Evolutionary conservation across 352 stramenopile species (phyloP), one percentile per base, ranked within the genome.

Genomic region (Pythium aphanidermatum): DNA sequence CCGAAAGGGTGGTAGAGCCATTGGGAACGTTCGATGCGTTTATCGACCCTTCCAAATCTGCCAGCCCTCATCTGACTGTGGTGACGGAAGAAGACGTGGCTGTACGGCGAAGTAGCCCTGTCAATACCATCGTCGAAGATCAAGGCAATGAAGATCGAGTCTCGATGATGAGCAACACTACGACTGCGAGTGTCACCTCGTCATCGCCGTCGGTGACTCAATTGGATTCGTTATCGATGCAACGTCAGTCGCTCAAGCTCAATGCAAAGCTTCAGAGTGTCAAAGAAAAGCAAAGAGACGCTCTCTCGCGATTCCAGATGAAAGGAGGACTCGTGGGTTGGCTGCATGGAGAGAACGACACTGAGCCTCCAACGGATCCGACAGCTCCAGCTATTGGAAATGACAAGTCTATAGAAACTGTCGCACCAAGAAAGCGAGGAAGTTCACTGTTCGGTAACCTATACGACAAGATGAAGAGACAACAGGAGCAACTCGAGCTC

Each of bases 251-350:
- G 9, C 25, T 20, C 5, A 38, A 46, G 14, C 30, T 59, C 12
- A 52, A 48, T 24, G 37, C 36, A 6, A 51, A 28, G 11, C 26
- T 55, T 3, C 44, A 55, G 10, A 46, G 21, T 30, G 39, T 78
- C 16, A 83, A 78, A 55, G 57, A 67, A 23, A 80, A 75, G 27
- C 70, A 73, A 41, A 46, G 54, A 4, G 60, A 68, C 4, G 61
- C 47, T 2, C 54, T 83, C n/a, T 64, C 55, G 2, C 55, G 54
- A 5, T 86, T 86, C 26, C 68, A 83, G n/a, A 61, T 79, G 35
- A 77, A 75, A 54, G 74, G 74, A n/a, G 74, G 74, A 5, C 44
- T 86, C 3, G 74, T 83, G 0, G 41, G 74, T 10, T 86, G 74
- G 74, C 53, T 86, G 2, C 74, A 86, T 28, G 74, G 70, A n/a